phyloP scores from a whole-genome alignment of 164 flowering plant species.

The Malania oleifera region DNA sequence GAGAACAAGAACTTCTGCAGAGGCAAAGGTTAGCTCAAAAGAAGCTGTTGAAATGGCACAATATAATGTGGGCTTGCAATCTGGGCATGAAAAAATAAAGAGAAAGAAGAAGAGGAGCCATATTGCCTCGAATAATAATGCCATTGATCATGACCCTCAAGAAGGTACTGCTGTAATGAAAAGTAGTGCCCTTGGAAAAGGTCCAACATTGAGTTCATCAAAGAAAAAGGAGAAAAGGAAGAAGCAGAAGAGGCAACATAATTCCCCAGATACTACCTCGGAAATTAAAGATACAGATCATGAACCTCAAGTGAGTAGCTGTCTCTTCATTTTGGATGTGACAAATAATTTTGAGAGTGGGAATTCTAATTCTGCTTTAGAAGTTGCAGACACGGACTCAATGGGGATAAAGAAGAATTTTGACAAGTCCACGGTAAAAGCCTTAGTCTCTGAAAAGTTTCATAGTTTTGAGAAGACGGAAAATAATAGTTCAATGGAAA shows the following conservation, averaged over 20 bases:
- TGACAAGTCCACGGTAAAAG: not conserved
- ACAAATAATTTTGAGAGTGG: not conserved
- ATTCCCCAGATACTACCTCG: not conserved
- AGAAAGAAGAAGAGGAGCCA: slow-evolving; percentile 1
- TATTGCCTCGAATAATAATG: not conserved
- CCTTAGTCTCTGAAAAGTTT: not conserved
- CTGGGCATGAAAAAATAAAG: not conserved
- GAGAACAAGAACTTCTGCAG: not conserved
- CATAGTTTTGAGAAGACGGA: not conserved
- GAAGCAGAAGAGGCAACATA: not conserved
- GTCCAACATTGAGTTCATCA: not conserved
- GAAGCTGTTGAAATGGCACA: not conserved
- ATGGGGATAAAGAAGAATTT: not conserved
- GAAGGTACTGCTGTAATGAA: not conserved
- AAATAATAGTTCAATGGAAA: slow-evolving; percentile 4
- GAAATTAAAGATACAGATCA: not conserved
- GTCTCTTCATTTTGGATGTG: not conserved
- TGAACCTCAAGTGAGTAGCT: slow-evolving; percentile 1
- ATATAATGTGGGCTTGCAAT: not conserved
- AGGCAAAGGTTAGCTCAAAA: not conserved
- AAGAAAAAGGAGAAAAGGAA: not conserved
- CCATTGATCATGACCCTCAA: not conserved
- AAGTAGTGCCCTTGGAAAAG: not conserved
- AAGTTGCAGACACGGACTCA: not conserved
- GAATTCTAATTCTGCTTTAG: not conserved